A percentile compares a stretch with the other conserved stretches of the same genome.
These are phyloP conservation scores for Domatiomyces catenatus DNA, from an alignment of 2,329 filamentous ascomycete species.

Conservation along the genomic window DNA sequence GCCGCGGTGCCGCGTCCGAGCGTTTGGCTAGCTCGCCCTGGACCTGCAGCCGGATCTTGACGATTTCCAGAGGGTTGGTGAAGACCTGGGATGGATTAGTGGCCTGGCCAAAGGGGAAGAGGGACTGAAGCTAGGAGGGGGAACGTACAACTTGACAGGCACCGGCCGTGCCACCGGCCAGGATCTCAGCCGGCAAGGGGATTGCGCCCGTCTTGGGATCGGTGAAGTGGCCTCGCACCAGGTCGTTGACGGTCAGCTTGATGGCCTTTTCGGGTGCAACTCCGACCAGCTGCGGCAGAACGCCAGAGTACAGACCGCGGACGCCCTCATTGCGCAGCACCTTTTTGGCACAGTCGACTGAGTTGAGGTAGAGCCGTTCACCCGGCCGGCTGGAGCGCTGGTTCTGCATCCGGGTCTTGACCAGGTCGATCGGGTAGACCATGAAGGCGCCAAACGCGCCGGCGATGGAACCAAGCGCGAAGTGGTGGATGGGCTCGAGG, in stretches of 20 bases:
- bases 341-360: slow-evolving; percentile 84
- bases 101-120: neutral
- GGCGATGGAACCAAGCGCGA: slow-evolving; percentile 72
- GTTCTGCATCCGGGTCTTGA: slow-evolving; percentile 98
- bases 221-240: slow-evolving; percentile 63
- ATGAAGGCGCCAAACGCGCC: slow-evolving; percentile 98
- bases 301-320: slow-evolving; percentile 79
- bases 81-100: slow-evolving; percentile 49
- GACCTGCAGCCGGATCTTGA: slow-evolving; percentile 96
- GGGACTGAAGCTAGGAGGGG: neutral
- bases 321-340: slow-evolving; percentile 87
- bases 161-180: slow-evolving; percentile 81
- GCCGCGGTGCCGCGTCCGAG: slow-evolving; percentile 64
- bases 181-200: slow-evolving; percentile 52
- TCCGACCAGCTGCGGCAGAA: slow-evolving; percentile 85
- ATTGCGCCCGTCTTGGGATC: slow-evolving; percentile 62
- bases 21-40: slow-evolving; percentile 90
- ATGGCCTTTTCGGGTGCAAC: slow-evolving; percentile 99
- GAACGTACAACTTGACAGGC: slow-evolving; percentile 83
- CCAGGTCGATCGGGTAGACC: slow-evolving; percentile 97
- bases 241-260: slow-evolving; percentile 94
- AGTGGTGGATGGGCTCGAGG: slow-evolving; percentile 74
- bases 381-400: slow-evolving; percentile 72
- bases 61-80: slow-evolving; percentile 94
- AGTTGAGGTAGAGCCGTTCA: slow-evolving; percentile 90